Evolutionary conservation across 441 rosid species (phyloP).

Genomic region (Croton setiger): DNA sequence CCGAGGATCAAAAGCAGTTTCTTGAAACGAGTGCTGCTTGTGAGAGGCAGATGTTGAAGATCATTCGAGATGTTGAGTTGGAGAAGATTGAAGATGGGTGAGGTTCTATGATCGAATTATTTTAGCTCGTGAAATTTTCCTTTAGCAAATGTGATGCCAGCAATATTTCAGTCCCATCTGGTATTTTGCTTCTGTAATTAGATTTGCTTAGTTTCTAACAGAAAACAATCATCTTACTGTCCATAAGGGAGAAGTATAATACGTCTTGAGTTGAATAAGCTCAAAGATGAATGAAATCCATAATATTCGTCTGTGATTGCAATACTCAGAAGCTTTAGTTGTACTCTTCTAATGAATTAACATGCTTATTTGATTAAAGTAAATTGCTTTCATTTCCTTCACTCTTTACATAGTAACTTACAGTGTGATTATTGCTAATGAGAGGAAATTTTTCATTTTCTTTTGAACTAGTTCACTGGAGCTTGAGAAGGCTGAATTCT

Average conservation of each 20-base stretch:
- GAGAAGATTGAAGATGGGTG: constrained; percentile 81
- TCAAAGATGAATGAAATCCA: background rate
- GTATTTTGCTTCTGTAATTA: background rate
- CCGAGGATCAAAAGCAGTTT: constrained; percentile 88
- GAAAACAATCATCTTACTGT: background rate
- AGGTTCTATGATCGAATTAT: constrained; percentile 21
- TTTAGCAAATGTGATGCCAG: background rate
- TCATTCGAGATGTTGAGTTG: constrained; percentile 57
- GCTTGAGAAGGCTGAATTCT: constrained; percentile 70
- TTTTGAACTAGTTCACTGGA: constrained; percentile 57
- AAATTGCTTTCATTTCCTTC: constrained; percentile 1
- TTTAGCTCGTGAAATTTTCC: background rate
- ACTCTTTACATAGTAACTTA: background rate
- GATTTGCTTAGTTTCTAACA: too few relatives aligned
- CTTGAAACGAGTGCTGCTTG: constrained; percentile 86
- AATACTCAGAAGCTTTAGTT: background rate
- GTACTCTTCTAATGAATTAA: background rate
- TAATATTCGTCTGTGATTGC: background rate
- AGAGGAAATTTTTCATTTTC: constrained; percentile 22
- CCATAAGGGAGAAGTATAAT: background rate
- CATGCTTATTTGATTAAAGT: background rate
- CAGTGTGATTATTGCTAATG: constrained; percentile 16
- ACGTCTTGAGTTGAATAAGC: background rate
- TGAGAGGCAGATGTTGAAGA: constrained; percentile 78
- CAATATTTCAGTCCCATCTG: constrained; percentile 1